Evolutionary conservation across 2,329 filamentous ascomycete species (phyloP).

Genomic region (Cladosporium sp.): DNA sequence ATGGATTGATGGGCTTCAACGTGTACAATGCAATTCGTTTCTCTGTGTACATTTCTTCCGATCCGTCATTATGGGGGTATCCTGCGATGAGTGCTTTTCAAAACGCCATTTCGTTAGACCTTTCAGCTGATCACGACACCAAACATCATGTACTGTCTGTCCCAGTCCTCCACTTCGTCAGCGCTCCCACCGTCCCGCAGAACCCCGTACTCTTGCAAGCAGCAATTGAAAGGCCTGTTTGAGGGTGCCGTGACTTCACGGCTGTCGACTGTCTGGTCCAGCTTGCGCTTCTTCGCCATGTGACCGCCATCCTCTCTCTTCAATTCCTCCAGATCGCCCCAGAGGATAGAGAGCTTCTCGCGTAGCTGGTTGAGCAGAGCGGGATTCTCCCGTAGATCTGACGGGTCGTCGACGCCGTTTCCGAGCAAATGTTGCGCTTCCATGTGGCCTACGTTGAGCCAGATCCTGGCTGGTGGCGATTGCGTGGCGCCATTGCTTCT

Average conservation of each 20-base stretch:
- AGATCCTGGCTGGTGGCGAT: slow-evolving; percentile 43
- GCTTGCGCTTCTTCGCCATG: neutral
- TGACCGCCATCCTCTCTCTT: slow-evolving; percentile 37
- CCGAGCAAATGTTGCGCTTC: slow-evolving; percentile 52
- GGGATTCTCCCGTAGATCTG: slow-evolving; percentile 54
- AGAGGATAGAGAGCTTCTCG: slow-evolving; percentile 69
- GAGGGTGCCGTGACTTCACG: slow-evolving; percentile 17
- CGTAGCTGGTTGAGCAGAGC: slow-evolving; percentile 49
- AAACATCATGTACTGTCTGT: slow-evolving; percentile 9
- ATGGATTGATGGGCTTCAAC: no score
- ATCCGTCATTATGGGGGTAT: no score
- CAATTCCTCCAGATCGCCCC: slow-evolving; percentile 76
- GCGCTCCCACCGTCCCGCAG: neutral
- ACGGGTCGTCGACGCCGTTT: slow-evolving; percentile 46
- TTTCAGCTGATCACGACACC: slow-evolving; percentile 5
- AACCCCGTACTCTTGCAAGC: slow-evolving; percentile 38
- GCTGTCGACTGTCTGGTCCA: neutral
- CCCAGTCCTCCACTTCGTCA: slow-evolving; percentile 3
- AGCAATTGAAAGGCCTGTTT: slow-evolving; percentile 42
- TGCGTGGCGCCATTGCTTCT: neutral
- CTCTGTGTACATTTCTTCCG: no score
- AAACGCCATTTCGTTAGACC: neutral
- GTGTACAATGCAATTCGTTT: no score
- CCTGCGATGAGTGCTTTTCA: no score
- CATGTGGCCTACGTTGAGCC: slow-evolving; percentile 60